phyloP scores from a whole-genome alignment of 768 basidiomycete species.

The Leccinum truebloodii region DNA sequence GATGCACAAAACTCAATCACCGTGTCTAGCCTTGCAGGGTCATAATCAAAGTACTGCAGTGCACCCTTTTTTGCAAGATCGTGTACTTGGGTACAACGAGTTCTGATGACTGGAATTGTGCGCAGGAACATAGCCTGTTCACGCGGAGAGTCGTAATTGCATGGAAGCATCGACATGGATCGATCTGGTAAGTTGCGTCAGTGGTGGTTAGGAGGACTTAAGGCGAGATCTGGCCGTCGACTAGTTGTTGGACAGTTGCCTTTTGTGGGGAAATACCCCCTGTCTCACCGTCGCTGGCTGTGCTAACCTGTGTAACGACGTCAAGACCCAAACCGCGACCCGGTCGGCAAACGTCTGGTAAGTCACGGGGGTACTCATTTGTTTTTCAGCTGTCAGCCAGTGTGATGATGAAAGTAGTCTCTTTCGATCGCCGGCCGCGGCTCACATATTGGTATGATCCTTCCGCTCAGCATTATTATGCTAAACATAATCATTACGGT shows the following conservation, averaged over 20 bases:
- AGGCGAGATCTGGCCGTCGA: neutral
- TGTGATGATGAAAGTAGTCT: neutral
- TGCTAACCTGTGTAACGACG: neutral
- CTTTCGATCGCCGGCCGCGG: neutral
- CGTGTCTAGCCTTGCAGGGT: constrained; percentile 69
- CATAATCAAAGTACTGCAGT: constrained; percentile 84
- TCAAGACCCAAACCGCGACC: neutral
- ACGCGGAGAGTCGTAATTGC: constrained; percentile 14
- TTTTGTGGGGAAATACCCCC: constrained; percentile 12
- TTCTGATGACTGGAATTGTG: constrained; percentile 86
- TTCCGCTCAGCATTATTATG: neutral
- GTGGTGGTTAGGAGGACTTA: too few relatives aligned
- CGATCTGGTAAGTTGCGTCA: constrained; percentile 3
- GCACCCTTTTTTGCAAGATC: constrained; percentile 72
- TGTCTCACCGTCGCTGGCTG: neutral
- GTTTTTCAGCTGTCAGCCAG: neutral
- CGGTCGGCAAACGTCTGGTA: neutral
- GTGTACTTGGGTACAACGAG: constrained; percentile 78
- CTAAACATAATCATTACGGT: neutral
- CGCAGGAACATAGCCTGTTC: constrained; percentile 65
- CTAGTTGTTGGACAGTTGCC: neutral
- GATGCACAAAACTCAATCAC: constrained; percentile 73
- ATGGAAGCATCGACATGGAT: constrained; percentile 10
- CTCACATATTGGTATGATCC: neutral
- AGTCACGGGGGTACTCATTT: neutral